Percentiles rank a stretch among this genome's conserved stretches.
Evolutionary conservation across 2,329 filamentous ascomycete species (phyloP).

Genomic region (Diaporthe aspalathi): DNA sequence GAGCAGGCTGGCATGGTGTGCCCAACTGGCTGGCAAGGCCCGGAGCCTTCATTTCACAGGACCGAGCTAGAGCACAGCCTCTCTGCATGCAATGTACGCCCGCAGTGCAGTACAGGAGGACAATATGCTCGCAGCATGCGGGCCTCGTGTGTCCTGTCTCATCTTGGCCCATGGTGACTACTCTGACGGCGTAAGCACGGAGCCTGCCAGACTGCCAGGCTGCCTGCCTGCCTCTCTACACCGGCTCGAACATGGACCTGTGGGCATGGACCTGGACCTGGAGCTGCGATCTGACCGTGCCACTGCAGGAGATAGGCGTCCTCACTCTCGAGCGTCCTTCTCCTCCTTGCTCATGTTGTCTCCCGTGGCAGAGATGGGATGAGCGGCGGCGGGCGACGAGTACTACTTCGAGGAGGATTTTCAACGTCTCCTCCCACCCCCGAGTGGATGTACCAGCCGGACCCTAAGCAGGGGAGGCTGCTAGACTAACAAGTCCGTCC

Average conservation of each 20-base stretch:
- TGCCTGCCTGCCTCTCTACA: neutral
- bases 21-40: constrained; percentile 15
- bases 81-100: constrained; percentile 13
- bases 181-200: neutral
- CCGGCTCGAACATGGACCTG: neutral
- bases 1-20: neutral
- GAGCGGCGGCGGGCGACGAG: neutral
- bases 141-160: constrained; percentile 7
- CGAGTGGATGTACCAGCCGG: neutral
- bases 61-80: constrained; percentile 29
- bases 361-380: neutral
- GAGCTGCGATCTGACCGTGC: neutral
- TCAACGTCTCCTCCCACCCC: neutral
- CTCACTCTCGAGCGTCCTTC: neutral
- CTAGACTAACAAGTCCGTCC: constrained; percentile 11
- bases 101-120: neutral
- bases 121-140: constrained; percentile 8
- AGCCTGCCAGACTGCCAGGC: too few species aligned
- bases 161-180: constrained; percentile 5
- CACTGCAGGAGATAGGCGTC: neutral
- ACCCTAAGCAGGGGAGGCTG: neutral
- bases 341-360: neutral
- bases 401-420: neutral
- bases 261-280: too few species aligned
- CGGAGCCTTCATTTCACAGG: constrained; percentile 25